A percentile compares a stretch with the other conserved stretches of the same genome.
Evolutionary conservation across 257 asterid species (phyloP).

Genomic region (Haberlea rhodopensis): DNA sequence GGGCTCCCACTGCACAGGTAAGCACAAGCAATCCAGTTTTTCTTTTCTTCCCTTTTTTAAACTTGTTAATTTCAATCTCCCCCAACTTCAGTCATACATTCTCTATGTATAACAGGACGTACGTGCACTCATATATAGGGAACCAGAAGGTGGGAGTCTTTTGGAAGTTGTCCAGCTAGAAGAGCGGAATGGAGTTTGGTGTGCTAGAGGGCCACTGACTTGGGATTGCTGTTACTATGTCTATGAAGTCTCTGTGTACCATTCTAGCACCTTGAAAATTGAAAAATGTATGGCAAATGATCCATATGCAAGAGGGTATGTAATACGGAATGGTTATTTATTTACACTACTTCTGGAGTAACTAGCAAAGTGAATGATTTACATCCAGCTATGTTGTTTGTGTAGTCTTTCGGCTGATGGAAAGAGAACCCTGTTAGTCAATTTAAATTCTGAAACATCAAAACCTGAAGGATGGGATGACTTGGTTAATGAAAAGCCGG

Average conservation of each 20-base stretch:
- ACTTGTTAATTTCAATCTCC: slow-evolving; percentile 21
- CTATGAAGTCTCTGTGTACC: slow-evolving; percentile 86
- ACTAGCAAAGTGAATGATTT: slow-evolving; percentile 17
- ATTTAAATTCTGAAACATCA: slow-evolving; percentile 66
- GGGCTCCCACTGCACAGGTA: slow-evolving; percentile 99
- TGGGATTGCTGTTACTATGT: slow-evolving; percentile 94
- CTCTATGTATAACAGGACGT: slow-evolving; percentile 52
- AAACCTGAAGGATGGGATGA: slow-evolving; percentile 90
- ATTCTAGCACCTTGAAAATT: slow-evolving; percentile 69
- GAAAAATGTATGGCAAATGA: slow-evolving; percentile 81
- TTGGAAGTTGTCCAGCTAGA: slow-evolving; percentile 58
- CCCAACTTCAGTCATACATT: slow-evolving; percentile 17
- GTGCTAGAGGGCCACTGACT: slow-evolving; percentile 59
- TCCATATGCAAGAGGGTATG: slow-evolving; percentile 95
- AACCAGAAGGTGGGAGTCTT: slow-evolving; percentile 48
- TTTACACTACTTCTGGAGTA: neutral
- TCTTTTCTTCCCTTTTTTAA: neutral
- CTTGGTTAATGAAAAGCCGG: slow-evolving; percentile 70
- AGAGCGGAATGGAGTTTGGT: slow-evolving; percentile 87
- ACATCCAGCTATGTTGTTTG: slow-evolving; percentile 26
- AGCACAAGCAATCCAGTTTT: slow-evolving; percentile 21
- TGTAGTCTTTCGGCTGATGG: slow-evolving; percentile 85
- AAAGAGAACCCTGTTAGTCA: slow-evolving; percentile 57
- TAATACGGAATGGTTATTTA: slow-evolving; percentile 16
- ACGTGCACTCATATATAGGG: slow-evolving; percentile 53